phyloP scores from a whole-genome alignment of 768 basidiomycete species.

The Mycena kentingensis region DNA sequence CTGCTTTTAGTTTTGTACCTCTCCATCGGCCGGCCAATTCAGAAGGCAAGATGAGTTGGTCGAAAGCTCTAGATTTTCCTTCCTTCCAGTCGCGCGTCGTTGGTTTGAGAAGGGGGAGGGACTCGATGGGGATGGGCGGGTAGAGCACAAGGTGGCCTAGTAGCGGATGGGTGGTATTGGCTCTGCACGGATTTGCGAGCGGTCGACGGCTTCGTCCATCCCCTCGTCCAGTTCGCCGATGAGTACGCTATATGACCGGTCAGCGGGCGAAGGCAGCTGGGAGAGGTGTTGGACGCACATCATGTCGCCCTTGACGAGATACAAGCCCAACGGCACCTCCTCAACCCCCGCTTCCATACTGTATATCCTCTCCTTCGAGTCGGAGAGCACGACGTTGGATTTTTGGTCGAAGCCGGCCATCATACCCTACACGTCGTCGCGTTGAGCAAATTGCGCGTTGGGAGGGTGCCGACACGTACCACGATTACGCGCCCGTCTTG shows the following conservation, averaged over 20 bases:
- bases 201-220: slow-evolving; percentile 73
- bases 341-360: slow-evolving; percentile 90
- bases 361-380: slow-evolving; percentile 92
- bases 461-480: slow-evolving; percentile 48
- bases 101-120: neutral
- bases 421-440: slow-evolving; percentile 59
- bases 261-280: slow-evolving; percentile 4
- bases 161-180: slow-evolving; percentile 84
- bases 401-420: slow-evolving; percentile 94
- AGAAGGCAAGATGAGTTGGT: no score
- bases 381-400: slow-evolving; percentile 93
- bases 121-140: no score
- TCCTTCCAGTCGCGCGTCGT: no score
- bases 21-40: no score
- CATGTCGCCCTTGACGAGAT: slow-evolving; percentile 98
- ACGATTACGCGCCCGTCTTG: slow-evolving; percentile 96
- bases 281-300: slow-evolving; percentile 62
- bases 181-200: slow-evolving; percentile 81
- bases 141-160: slow-evolving; percentile 35
- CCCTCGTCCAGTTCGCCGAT: slow-evolving; percentile 87
- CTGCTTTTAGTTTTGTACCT: no score
- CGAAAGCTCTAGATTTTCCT: no score
- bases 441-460: slow-evolving; percentile 1
- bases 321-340: slow-evolving; percentile 91
- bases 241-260: slow-evolving; percentile 56